Percentiles rank a stretch among this genome's conserved stretches.
phyloP scores from a whole-genome alignment of 495 filamentous ascomycete genomes.

The Peziza echinospora region DNA sequence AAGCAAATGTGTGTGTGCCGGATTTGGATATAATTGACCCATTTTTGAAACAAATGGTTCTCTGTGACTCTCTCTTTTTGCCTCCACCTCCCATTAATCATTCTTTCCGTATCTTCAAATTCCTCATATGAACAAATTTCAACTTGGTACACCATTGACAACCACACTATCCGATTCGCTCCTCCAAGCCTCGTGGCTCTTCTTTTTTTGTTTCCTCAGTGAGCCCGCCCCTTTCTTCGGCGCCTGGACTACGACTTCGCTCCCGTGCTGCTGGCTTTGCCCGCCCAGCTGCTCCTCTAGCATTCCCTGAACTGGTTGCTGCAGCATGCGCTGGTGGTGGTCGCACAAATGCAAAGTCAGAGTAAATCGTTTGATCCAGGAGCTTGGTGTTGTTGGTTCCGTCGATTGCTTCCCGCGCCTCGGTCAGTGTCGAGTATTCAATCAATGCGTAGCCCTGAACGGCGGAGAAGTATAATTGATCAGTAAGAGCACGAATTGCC shows the following conservation, averaged over 20 bases:
- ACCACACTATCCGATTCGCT: conserved; percentile 4
- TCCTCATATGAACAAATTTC: no score
- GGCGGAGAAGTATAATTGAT: no score
- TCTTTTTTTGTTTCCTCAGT: background rate
- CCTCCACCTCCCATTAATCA: no score
- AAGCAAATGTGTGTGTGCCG: no score
- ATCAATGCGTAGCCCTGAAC: conserved; percentile 15
- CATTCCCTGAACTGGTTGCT: conserved; percentile 25
- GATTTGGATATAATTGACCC: no score
- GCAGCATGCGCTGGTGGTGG: conserved; percentile 31
- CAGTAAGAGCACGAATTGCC: background rate
- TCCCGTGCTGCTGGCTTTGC: conserved; percentile 24
- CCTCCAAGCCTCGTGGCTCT: conserved; percentile 4
- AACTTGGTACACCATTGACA: no score
- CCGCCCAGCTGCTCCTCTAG: conserved; percentile 20
- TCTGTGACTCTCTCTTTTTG: no score
- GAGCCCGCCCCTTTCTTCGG: conserved; percentile 13
- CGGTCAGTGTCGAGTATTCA: conserved; percentile 35
- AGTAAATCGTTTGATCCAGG: conserved; percentile 74
- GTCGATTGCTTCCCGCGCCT: conserved; percentile 22
- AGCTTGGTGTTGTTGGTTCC: conserved; percentile 40
- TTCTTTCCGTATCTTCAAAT: no score
- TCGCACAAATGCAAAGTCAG: conserved; percentile 93
- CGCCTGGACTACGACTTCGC: conserved; percentile 35
- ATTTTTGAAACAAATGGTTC: no score